phyloP scores from a whole-genome alignment of 768 basidiomycete species.

The Leccinum obscurum region DNA sequence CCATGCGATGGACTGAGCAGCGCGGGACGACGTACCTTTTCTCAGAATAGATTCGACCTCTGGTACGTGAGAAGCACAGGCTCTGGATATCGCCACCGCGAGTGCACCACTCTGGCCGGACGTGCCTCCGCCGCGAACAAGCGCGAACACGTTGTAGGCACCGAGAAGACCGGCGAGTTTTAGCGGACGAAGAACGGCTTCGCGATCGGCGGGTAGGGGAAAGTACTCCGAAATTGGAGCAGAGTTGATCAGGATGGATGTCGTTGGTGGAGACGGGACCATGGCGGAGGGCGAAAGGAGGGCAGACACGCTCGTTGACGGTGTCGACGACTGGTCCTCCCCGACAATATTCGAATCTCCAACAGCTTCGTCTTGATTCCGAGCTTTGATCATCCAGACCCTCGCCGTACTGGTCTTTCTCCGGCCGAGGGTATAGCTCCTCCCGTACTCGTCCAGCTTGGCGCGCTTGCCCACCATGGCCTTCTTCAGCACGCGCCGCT shows the following conservation, averaged over 20 bases:
- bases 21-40: constrained; percentile 50
- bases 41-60: constrained; percentile 63
- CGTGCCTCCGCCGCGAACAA: constrained; percentile 85
- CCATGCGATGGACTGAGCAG: background rate
- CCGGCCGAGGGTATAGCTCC: constrained; percentile 83
- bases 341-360: constrained; percentile 5
- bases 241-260: constrained; percentile 84
- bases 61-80: constrained; percentile 69
- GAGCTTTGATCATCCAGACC: constrained; percentile 87
- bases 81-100: constrained; percentile 74
- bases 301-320: constrained; percentile 13
- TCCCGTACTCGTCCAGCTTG: constrained; percentile 70
- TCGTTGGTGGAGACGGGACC: constrained; percentile 43
- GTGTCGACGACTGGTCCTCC: background rate
- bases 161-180: constrained; percentile 82
- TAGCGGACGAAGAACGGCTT: constrained; percentile 79
- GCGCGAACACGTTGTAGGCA: constrained; percentile 75
- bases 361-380: constrained; percentile 34
- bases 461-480: constrained; percentile 52
- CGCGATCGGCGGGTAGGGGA: constrained; percentile 69
- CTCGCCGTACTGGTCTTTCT: constrained; percentile 89
- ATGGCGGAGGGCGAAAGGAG: constrained; percentile 21
- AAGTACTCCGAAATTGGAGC: constrained; percentile 81
- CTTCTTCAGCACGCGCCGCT: constrained; percentile 26
- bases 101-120: constrained; percentile 92